Evolutionary conservation across 257 asterid species (phyloP).

Genomic region (Phtheirospermum japonicum): DNA sequence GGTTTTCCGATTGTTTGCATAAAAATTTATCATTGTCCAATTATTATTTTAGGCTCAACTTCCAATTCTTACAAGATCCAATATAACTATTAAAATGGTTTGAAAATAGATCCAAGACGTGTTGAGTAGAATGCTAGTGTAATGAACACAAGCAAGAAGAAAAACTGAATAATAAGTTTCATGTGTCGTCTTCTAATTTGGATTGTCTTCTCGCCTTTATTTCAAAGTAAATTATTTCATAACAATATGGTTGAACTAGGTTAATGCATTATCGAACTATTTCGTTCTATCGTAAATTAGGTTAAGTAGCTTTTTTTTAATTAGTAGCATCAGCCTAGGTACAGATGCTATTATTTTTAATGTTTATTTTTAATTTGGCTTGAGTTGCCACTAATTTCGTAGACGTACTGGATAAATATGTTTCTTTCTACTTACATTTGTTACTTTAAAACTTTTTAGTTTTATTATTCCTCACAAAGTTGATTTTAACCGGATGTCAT

Average conservation of each 20-base stretch:
- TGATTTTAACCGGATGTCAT: not conserved
- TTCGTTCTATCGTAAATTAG: not conserved
- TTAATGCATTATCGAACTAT: not conserved
- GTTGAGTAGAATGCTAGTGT: not conserved
- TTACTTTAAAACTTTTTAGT: not conserved
- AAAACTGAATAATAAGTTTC: not conserved
- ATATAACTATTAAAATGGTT: too few species aligned
- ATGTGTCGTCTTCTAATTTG: not conserved
- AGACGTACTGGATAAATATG: not conserved
- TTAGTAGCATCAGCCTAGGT: not conserved
- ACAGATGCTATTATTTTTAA: not conserved
- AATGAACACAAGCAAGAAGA: not conserved
- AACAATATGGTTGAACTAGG: not conserved
- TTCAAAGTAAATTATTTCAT: not conserved
- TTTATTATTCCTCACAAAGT: not conserved
- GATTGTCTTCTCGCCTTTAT: not conserved
- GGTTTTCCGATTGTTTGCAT: not conserved
- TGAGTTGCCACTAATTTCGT: not conserved
- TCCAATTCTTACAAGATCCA: not conserved
- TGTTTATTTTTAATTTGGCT: not conserved
- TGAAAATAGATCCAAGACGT: not conserved
- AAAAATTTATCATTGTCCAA: not conserved
- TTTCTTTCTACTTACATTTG: not conserved
- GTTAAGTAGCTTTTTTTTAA: not conserved
- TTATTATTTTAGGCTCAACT: not conserved